Conservation (phyloP, 371 early-diverging fungal species). For the Neoconidiobolus thromboides region DNA sequence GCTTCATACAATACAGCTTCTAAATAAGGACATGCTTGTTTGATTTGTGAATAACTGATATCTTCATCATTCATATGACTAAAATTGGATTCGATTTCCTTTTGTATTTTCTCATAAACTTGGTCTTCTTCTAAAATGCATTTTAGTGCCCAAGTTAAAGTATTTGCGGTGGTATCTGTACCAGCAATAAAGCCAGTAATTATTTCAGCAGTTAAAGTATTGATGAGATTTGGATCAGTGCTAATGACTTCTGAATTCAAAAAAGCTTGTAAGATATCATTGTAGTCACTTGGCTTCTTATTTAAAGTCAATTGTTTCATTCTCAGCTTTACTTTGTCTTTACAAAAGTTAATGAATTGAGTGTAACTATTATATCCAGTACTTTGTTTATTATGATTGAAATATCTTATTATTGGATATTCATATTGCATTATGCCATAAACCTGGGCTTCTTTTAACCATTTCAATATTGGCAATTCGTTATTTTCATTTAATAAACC, state of each 20-base stretch:
- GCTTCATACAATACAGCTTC: neutral
- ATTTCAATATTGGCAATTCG: slow-evolving; percentile 6
- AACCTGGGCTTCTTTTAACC: neutral
- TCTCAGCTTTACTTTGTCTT: neutral
- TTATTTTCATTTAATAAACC: slow-evolving; percentile 19
- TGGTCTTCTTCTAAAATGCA: neutral
- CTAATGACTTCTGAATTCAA: slow-evolving; percentile 5
- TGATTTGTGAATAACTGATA: neutral
- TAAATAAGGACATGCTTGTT: neutral
- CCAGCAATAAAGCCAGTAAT: slow-evolving; percentile 6
- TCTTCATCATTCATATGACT: neutral
- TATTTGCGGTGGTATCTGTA: neutral
- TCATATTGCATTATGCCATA: neutral
- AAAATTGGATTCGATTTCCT: neutral
- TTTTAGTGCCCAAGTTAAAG: neutral
- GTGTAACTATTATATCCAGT: neutral
- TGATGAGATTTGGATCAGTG: slow-evolving; percentile 6
- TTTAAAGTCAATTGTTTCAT: too few species aligned
- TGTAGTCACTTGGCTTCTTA: neutral
- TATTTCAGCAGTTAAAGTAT: slow-evolving; percentile 8
- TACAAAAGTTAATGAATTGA: neutral
- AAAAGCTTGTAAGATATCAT: slow-evolving; percentile 12
- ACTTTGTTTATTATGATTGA: neutral
- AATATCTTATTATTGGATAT: slow-evolving; percentile 7
- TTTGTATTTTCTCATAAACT: neutral